Base-by-base conservation (phyloP, 139 green algal genomes). In the Picochlorum sp. region DNA sequence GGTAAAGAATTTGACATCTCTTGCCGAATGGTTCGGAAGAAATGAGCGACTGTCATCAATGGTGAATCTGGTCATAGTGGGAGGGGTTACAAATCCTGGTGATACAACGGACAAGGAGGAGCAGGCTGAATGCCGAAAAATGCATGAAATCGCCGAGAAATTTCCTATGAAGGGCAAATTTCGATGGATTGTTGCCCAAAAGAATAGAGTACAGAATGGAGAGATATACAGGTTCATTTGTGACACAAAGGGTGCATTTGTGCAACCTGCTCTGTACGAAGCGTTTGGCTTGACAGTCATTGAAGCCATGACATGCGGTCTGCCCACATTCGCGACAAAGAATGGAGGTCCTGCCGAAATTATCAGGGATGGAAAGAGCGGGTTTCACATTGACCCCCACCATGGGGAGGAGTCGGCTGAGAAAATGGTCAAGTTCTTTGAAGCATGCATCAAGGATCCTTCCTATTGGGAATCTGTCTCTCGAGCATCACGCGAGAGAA, bases 311-410 rank as follows among this genome's bases (percentile, higher is more conserved):
- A 84, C 77, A 13, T 90, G 80, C 49, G 83, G 86, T 2, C 67
- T 91, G 69, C 85, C 85, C 46, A 84, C 73, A 30, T 91, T 92
- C 77, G 85, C 77, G 24, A 92, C 85, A 56, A 78, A 65, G 64
- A 71, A 82, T 18, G 86, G 83, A 21, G 80, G 85, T 0, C 77
- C 83, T 56, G 65, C 59, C 0, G 86, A 92, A 70, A 87, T 92
- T 64, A 89, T 92, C 63, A 72, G 82, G 58, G 51, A 93, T 58
- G 83, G 87, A 46, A 71, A 83, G 58, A 61, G 84, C 38, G 73
- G 87, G 8, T 94, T 89, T 79, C 81, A 94, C 61, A 87, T 94
- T 15, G 85, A 94, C 66, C 86, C 87, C 0, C 91, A 88, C 69
- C 83, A 89, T 64, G 79, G 74, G 0, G 73, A 68, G 0, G 58